These are phyloP conservation scores for Trichoderma orchidacearum DNA, from an alignment of 495 filamentous ascomycete genomes.

Conservation along the genomic window DNA sequence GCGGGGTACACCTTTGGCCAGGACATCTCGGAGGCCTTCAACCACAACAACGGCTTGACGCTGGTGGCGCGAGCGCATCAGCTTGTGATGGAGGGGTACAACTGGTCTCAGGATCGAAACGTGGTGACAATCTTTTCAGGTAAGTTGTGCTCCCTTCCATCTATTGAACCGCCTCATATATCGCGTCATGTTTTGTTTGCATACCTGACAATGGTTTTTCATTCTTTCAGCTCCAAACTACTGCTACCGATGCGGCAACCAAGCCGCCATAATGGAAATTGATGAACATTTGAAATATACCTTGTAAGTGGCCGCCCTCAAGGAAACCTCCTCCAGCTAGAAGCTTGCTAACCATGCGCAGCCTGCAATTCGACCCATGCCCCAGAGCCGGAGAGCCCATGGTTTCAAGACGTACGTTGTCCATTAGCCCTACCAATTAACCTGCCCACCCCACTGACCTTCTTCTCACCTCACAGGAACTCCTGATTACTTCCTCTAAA, in stretches of 20 bases:
- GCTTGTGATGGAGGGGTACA: conserved; percentile 96
- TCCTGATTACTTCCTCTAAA: conserved; percentile 94
- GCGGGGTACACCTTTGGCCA: conserved; percentile 98
- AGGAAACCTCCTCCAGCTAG: conserved; percentile 1
- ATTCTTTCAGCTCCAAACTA: conserved; percentile 80
- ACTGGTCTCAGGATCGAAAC: conserved; percentile 94
- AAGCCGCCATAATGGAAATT: conserved; percentile 99
- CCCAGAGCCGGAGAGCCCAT: conserved; percentile 94
- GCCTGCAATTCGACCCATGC: conserved; percentile 98
- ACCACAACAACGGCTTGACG: conserved; percentile 98
- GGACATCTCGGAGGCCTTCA: conserved; percentile 98
- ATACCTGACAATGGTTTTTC: conserved; percentile 3
- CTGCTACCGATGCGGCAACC: conserved; percentile 96
- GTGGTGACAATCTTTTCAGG: conserved; percentile 98
- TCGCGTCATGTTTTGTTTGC: too few species aligned
- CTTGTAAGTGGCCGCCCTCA: conserved; percentile 56
- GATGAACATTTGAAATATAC: conserved; percentile 99
- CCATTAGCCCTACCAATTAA: neutral
- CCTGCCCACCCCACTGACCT: conserved; percentile 4
- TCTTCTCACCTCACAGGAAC: conserved; percentile 40
- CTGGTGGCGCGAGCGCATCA: conserved; percentile 90
- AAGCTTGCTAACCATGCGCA: conserved; percentile 17
- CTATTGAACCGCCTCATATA: neutral
- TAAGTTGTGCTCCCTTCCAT: conserved; percentile 20
- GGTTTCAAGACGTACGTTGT: conserved; percentile 73